phyloP scores from a whole-genome alignment of 176 grass and related monocot species.

The Avena sativa region DNA sequence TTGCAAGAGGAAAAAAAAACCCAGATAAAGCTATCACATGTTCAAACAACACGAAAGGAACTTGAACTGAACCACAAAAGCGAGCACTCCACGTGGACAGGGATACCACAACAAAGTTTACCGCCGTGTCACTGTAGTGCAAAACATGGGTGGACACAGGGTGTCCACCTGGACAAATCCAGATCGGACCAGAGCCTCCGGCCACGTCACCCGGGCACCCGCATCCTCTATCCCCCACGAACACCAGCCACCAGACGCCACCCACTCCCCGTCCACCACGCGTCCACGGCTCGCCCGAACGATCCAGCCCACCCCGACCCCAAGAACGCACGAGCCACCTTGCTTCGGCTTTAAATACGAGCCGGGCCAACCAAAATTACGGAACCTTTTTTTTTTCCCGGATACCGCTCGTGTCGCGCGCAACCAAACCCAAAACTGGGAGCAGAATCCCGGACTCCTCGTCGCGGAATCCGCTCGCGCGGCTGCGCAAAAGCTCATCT shows the following conservation, averaged over 20 bases:
- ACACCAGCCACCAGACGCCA: neutral
- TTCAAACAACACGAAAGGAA: too few relatives aligned
- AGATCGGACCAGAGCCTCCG: neutral
- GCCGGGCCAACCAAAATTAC: neutral
- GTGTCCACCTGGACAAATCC: neutral
- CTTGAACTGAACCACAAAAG: neutral
- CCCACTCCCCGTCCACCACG: neutral
- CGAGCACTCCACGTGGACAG: neutral
- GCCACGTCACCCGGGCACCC: neutral
- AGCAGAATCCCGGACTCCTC: conserved; percentile 17
- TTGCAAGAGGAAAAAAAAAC: too few relatives aligned
- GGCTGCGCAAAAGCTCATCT: neutral
- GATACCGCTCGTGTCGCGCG: conserved; percentile 22
- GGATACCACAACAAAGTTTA: too few relatives aligned
- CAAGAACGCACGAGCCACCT: too few relatives aligned
- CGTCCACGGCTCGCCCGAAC: neutral
- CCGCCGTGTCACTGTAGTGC: too few relatives aligned
- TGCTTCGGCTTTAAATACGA: neutral
- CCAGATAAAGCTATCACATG: too few relatives aligned
- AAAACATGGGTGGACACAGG: neutral
- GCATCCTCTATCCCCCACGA: neutral
- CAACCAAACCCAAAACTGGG: neutral
- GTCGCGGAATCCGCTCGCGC: conserved; percentile 9
- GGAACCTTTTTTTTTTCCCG: neutral
- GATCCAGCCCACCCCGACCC: neutral